Base-by-base conservation (phyloP, 768 basidiomycete species). In the Serendipita indica region DNA sequence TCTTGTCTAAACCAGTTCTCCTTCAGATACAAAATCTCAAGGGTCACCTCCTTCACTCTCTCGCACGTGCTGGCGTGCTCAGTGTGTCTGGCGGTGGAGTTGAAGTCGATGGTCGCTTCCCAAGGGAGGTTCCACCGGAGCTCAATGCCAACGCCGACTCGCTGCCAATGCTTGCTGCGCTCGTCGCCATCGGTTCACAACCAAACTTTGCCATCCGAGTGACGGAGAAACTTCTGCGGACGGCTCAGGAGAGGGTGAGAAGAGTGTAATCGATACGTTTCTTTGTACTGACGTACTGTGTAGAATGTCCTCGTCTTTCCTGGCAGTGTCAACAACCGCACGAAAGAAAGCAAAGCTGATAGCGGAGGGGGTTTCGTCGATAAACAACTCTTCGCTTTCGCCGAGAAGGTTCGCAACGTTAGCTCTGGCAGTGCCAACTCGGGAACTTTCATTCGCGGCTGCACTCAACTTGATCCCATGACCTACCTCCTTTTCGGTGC, bases 401-500 rank as follows among this genome's bases (percentile, higher is more conserved):
- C 75, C 37, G 91, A 94, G 66, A 94, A 94, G 71, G 77, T 85
- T 18, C 81, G 83, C 64, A 92, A 90, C 64, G 73, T 86, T 34
- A 78, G 79, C 20, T 67, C 67, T 62, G 69, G 67, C 12, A 72
- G 72, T 7, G 70, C 75, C 25, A 67, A 71, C 18, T 63, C 68
- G 14, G 67, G 62, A 28, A 64, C 63, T 34, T 84, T 77, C 68
- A 74, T 94, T 20, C 78, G 90, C 52, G 81, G 77, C 33, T 91
- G 89, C 12, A 92, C 89, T 0, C 82, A 83, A 43, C 72, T 97
- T 25, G 90, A 94, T 67, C 86, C 87, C 6, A 75, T 97, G 75
- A 84, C 84, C 3, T 94, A 92, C 68, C 76, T 94, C 69, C 75
- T 97, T 10, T 94, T 97, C 64, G 93, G 92, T 3, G 91, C 90